phyloP scores from a whole-genome alignment of 2,329 filamentous ascomycete species.

The Hysterium pulicare region DNA sequence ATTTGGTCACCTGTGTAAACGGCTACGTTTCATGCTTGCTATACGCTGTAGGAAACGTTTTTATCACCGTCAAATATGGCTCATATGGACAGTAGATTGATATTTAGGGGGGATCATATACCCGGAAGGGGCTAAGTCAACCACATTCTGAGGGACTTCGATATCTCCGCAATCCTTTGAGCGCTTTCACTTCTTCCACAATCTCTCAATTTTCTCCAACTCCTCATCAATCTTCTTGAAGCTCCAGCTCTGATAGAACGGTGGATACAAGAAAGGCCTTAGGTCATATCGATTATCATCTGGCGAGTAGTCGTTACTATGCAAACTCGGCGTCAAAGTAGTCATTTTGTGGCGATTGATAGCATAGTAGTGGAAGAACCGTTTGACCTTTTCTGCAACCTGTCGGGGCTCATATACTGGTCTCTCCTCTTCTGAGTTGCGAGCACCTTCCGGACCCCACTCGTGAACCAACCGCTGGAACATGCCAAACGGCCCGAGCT shows the following conservation, averaged over 20 bases:
- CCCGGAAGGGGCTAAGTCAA: too few species aligned
- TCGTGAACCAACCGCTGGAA: slow-evolving; percentile 52
- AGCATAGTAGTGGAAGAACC: slow-evolving; percentile 46
- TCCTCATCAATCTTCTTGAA: slow-evolving; percentile 39
- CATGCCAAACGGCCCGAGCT: slow-evolving; percentile 54
- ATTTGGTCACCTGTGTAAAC: too few species aligned
- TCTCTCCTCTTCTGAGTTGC: too few species aligned
- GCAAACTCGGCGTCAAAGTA: slow-evolving; percentile 56
- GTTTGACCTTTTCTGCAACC: slow-evolving; percentile 46
- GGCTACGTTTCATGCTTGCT: too few species aligned
- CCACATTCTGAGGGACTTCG: too few species aligned
- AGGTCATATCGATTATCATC: slow-evolving; percentile 59
- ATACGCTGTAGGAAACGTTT: too few species aligned
- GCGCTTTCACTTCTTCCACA: slow-evolving; percentile 7
- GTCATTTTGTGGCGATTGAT: slow-evolving; percentile 67
- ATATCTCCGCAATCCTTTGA: too few species aligned
- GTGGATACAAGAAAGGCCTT: slow-evolving; percentile 54
- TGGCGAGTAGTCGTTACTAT: slow-evolving; percentile 51
- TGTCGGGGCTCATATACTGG: slow-evolving; percentile 39
- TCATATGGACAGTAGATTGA: too few species aligned
- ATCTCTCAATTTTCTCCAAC: slow-evolving; percentile 27
- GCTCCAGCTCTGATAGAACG: slow-evolving; percentile 30
- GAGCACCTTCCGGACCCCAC: too few species aligned
- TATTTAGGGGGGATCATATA: too few species aligned
- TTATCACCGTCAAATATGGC: too few species aligned